A percentile compares a stretch with the other conserved stretches of the same genome.
Conservation (phyloP, 2,329 filamentous ascomycete species). For the Fusarium sulawesiense region DNA sequence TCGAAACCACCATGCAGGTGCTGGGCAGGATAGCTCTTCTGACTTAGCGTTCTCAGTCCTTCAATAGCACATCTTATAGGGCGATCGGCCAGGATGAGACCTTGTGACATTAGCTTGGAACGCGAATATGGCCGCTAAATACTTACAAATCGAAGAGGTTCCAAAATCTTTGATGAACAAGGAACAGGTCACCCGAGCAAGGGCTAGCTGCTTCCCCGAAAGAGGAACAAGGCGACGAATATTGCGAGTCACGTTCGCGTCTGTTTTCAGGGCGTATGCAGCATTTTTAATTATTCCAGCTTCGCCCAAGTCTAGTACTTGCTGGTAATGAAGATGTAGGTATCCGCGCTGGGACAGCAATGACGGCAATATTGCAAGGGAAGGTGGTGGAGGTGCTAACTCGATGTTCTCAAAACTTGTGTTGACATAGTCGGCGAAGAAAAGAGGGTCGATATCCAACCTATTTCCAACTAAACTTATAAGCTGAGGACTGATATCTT, state of each 20-base stretch:
- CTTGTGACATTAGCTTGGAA: too few species aligned
- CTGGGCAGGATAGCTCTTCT: accelerated
- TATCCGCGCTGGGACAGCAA: not conserved
- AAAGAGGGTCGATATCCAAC: not conserved
- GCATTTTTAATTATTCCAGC: accelerated
- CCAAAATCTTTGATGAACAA: not conserved
- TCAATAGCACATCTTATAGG: not conserved
- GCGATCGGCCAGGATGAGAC: not conserved
- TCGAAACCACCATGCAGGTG: not conserved
- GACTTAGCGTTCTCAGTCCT: accelerated
- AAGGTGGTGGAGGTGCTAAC: not conserved
- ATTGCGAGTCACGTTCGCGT: not conserved
- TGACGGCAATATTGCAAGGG: not conserved
- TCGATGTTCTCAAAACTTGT: not conserved
- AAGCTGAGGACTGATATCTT: not conserved
- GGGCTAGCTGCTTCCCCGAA: not conserved
- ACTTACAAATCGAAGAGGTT: too few species aligned
- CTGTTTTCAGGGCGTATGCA: not conserved
- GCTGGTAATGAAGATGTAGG: not conserved
- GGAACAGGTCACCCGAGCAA: not conserved
- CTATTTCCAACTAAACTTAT: accelerated
- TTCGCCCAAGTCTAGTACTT: not conserved
- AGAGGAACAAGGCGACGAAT: not conserved
- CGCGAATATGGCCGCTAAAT: too few species aligned
- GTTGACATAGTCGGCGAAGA: conserved; percentile 6